A percentile compares a stretch with the other conserved stretches of the same genome.
Conservation (phyloP, 306 rosid species). For the Arachis hypogaea region DNA sequence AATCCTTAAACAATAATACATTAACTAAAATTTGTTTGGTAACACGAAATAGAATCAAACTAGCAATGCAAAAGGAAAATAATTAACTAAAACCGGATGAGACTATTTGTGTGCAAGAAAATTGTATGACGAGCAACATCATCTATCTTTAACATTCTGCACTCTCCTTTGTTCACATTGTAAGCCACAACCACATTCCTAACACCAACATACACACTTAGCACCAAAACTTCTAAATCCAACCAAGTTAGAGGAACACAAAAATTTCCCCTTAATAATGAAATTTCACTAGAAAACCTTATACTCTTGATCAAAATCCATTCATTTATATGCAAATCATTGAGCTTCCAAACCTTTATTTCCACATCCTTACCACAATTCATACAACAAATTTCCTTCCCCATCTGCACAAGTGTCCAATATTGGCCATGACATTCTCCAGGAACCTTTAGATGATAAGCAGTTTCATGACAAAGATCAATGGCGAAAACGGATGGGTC, state of each 20-base stretch:
- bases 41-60: background rate
- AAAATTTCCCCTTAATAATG: background rate
- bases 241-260: constrained; percentile 18
- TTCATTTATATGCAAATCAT: constrained; percentile 29
- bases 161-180: constrained; percentile 1
- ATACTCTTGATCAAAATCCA: constrained; percentile 28
- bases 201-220: background rate
- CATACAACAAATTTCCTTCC: constrained; percentile 14
- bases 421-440: constrained; percentile 2
- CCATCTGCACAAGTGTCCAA: constrained; percentile 36
- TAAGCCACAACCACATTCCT: constrained; percentile 31
- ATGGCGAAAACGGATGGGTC: constrained; percentile 24
- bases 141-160: constrained; percentile 5
- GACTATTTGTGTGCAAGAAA: constrained; percentile 9
- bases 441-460: constrained; percentile 10
- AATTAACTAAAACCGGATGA: background rate
- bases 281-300: background rate
- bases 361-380: constrained; percentile 27
- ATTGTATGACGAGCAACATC: constrained; percentile 20
- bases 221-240: constrained; percentile 5
- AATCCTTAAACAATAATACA: background rate
- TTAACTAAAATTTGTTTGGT: background rate
- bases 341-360: constrained; percentile 32
- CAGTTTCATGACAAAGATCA: constrained; percentile 8
- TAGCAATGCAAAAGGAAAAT: background rate